These are phyloP conservation scores for Malania oleifera DNA, from an alignment of 164 flowering plant species.

Conservation along the genomic window DNA sequence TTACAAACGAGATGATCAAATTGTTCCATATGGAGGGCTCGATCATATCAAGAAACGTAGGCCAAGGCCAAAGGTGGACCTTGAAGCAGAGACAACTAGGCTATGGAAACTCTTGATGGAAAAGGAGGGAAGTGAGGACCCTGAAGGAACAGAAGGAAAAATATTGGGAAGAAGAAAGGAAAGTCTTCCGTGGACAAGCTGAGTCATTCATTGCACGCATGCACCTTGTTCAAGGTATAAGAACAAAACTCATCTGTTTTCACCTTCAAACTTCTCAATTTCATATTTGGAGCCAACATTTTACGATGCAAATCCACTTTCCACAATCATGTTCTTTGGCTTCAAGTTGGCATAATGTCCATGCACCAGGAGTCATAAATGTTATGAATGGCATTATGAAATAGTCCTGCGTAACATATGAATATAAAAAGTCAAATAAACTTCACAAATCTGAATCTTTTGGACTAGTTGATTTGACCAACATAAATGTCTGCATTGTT, in stretches of 20 bases:
- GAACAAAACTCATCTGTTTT: not conserved
- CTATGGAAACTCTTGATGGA: constrained; percentile 70
- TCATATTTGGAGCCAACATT: not conserved
- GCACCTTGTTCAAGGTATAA: constrained; percentile 50
- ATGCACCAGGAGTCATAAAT: too few species aligned
- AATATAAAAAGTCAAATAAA: too few species aligned
- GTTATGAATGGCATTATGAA: too few species aligned
- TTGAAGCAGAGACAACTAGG: constrained; percentile 60
- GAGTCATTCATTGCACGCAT: constrained; percentile 46
- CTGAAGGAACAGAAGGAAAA: constrained; percentile 39
- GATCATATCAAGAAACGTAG: constrained; percentile 39
- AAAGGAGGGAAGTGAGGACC: constrained; percentile 32
- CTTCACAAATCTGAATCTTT: too few species aligned
- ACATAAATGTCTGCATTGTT: too few species aligned
- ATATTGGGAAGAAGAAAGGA: constrained; percentile 51
- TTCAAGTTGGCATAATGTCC: too few species aligned
- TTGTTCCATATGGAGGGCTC: constrained; percentile 44
- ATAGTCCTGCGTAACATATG: too few species aligned
- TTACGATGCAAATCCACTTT: too few species aligned
- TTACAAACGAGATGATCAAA: constrained; percentile 36
- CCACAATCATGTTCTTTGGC: too few species aligned
- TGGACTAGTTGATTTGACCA: too few species aligned
- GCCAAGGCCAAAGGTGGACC: constrained; percentile 65
- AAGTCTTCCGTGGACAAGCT: constrained; percentile 37
- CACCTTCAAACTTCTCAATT: not conserved